Evolutionary conservation across 2,329 filamentous ascomycete genomes (phyloP).

Genomic region (Colletotrichum karsti): DNA sequence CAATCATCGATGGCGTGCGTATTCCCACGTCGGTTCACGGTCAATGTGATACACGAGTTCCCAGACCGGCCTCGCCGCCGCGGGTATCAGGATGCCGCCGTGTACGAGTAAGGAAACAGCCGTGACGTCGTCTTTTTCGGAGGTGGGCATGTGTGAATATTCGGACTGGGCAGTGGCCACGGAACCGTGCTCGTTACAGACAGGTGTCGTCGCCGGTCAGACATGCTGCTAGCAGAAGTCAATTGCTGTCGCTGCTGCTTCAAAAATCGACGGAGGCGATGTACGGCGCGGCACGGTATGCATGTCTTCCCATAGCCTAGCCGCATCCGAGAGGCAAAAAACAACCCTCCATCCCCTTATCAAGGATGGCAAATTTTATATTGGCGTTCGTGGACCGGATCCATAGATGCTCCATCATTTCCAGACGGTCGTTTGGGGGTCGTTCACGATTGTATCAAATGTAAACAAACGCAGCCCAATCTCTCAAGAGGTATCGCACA

Average conservation of each 20-base stretch:
- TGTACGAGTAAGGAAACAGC: slow-evolving; percentile 23
- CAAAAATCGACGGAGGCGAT: not conserved
- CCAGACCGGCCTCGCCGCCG: slow-evolving; percentile 8
- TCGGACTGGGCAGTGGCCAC: not conserved
- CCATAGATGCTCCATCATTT: slow-evolving; percentile 27
- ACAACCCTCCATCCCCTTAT: not conserved
- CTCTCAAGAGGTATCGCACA: no score
- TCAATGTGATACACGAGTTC: slow-evolving; percentile 5
- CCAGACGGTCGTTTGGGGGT: slow-evolving; percentile 3
- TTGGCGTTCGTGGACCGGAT: slow-evolving; percentile 8
- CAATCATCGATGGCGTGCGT: not conserved
- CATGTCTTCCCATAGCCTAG: not conserved
- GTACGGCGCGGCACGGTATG: not conserved
- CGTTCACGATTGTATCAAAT: not conserved
- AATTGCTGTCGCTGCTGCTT: slow-evolving; percentile 8
- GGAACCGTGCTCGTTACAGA: slow-evolving; percentile 12
- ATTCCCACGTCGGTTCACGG: not conserved
- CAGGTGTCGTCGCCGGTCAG: not conserved
- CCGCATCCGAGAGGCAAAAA: not conserved
- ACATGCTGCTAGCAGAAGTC: not conserved
- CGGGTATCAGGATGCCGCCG: slow-evolving; percentile 10
- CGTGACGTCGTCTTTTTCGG: slow-evolving; percentile 8
- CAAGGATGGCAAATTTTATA: slow-evolving; percentile 25
- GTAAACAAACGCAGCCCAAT: not conserved
- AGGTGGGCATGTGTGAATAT: not conserved